Base-by-base conservation (phyloP, 1,284 basidiomycete genomes). In the Leccinum subrobustum region DNA sequence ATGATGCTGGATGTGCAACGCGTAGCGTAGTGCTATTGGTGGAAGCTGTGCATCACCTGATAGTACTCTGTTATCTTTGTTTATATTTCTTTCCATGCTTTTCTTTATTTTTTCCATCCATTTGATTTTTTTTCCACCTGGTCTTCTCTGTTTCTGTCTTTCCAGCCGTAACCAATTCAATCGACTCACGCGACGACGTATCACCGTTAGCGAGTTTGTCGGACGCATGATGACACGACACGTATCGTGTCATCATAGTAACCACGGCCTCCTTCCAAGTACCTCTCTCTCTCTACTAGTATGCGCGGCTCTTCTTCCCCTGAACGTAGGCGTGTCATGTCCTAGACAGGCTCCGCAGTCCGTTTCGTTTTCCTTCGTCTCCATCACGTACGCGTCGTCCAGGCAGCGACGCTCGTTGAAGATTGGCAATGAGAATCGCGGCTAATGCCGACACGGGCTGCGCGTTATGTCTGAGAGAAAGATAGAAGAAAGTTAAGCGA, bases 401-500 rank as follows among this genome's bases (percentile, higher is more conserved):
- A 23, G 7, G 7, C 16, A 54, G 23, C 25, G 18, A n/a, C 25
- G 5, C 14, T 55, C 6, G 23, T 18, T 8, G 39, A 11, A 42
- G 39, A 18, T 6, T 20, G 9, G 42, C 4, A 18, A 44, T 18
- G 18, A 44, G 11, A 44, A 33, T 42, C 39, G 5, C 42, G 42
- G 42, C 42, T 18, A 20, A 11, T 44, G 42, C 42, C 42, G 42
- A 44, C 47, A 48, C 23, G 44, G 18, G 44, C 20, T n/a, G 42
- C 18, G 44, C 44, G 5, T 25, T 14, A 23, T 14, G 47, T 48
- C 50, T n/a, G 25, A 8, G 14, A 51, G n/a, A 35, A 18, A 56
- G 29, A 52, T 20, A 27, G 4, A 3, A 25, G 62, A 63, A 53
- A 60, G 62, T 61, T 56, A 33, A 42, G 39, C 52, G 52, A 53